Base-by-base conservation (phyloP, 345 rosid species). In the Populus alba region DNA sequence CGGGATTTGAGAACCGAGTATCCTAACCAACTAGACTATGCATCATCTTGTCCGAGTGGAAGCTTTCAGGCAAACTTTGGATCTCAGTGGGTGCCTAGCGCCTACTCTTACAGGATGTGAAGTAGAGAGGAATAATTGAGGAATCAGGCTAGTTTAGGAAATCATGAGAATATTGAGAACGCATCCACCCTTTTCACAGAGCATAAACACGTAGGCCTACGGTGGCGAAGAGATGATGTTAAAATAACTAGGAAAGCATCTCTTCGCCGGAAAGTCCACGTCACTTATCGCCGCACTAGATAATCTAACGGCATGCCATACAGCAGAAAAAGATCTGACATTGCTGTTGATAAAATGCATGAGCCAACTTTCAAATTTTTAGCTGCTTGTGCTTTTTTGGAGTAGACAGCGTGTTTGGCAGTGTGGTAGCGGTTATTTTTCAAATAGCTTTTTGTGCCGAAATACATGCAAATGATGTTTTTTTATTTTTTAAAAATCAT, bases 1-100 rank as follows among this genome's bases (percentile, higher is more conserved):
- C 89, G 89, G 91, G 90, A 90, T 71, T 89, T 67, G 87, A 89
- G 90, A 90, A 90, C 93, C 92, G 86, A 88, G 86, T 90, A 90
- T 86, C 93, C 92, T 88, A 81, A 88, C 94, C 92, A 75, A 39
- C 94, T 85, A 84, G 89, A 86, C 86, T 71, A 12, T 16, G 6
- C 17, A 15, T 1, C 51, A 4, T 47, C 53, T 47, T 47, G 18
- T 47, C 6, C 51, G 13, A 13, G 51, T 45, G 51, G 17, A 45
- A 13, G 51, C 17, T 45, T 45, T 13, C 5, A 45, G 17, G 5
- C 10, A 4, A 13, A 12, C 5, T 45, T 45, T 11, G 51, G 51
- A 11, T 45, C 51, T 13, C 16, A 12, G 51, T 45, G 51, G 51
- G 51, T 13, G 51, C 17, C 11, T 41, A 41, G 43, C 45, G 10